Percentiles rank a stretch among this genome's conserved stretches.
Evolutionary conservation across 345 rosid species (phyloP).

Genomic region (Salix koriyanagi): DNA sequence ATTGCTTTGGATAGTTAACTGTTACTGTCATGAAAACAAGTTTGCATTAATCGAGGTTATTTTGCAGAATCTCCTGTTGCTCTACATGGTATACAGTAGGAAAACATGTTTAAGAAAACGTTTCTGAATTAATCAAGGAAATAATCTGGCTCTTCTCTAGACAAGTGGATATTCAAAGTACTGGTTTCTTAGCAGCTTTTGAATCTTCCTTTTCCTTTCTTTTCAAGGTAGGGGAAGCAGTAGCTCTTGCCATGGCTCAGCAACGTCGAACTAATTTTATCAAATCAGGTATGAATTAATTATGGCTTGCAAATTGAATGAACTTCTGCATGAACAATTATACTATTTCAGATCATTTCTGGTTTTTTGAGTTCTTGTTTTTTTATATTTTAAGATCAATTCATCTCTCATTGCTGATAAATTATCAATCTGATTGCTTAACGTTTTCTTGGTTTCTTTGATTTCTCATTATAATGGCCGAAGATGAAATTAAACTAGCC

Average conservation of each 20-base stretch:
- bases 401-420: not conserved
- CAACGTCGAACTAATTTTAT: constrained; percentile 37
- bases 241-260: constrained; percentile 75
- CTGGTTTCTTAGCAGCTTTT: constrained; percentile 13
- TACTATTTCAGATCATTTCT: not conserved
- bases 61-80: no score
- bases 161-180: not conserved
- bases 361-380: not conserved
- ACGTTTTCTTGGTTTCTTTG: not conserved
- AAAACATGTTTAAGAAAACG: no score
- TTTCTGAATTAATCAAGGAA: not conserved
- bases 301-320: not conserved
- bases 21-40: no score
- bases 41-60: no score
- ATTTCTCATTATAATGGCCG: constrained; percentile 10
- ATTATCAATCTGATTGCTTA: constrained; percentile 2
- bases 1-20: no score
- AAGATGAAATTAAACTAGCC: constrained; percentile 63
- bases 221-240: constrained; percentile 64
- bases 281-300: constrained; percentile 35
- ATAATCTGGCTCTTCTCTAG: not conserved
- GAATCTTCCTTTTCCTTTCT: not conserved
- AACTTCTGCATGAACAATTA: not conserved
- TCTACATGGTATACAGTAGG: no score
- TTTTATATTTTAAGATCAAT: not conserved